Conservation (phyloP, 352 stramenopile species). For the Globisporangium polare region DNA sequence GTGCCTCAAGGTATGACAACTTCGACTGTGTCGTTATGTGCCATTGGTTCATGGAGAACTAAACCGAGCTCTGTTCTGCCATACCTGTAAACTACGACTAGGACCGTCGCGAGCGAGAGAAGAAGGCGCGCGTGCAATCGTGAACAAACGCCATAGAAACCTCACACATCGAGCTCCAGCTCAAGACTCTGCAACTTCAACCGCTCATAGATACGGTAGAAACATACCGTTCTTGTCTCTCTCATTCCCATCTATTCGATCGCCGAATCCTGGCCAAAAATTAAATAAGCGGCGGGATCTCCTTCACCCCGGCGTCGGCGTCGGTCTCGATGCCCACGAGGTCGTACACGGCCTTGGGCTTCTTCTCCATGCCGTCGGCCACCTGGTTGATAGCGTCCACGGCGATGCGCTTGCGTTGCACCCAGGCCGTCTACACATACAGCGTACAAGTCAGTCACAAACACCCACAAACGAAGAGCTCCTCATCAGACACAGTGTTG, state of each 20-base stretch:
- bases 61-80: neutral
- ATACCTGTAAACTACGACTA: slow-evolving; percentile 1
- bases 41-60: neutral
- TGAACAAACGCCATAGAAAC: neutral
- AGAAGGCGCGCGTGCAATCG: slow-evolving; percentile 22
- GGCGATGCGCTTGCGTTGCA: slow-evolving; percentile 70
- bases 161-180: neutral
- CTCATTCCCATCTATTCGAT: neutral
- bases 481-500: neutral
- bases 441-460: neutral
- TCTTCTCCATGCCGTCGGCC: slow-evolving; percentile 83
- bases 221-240: neutral
- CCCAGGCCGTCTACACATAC: slow-evolving; percentile 50
- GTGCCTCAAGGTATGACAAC: slow-evolving; percentile 37
- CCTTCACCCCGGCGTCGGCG: slow-evolving; percentile 59
- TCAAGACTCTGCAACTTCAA: neutral
- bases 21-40: neutral
- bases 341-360: slow-evolving; percentile 56
- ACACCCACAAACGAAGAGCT: neutral
- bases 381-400: slow-evolving; percentile 79
- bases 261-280: neutral
- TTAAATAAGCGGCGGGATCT: slow-evolving; percentile 72
- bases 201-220: neutral
- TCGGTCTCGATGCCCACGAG: slow-evolving; percentile 68
- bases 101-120: slow-evolving; percentile 38